These are phyloP conservation scores for Colletotrichum filicis DNA, from an alignment of 2,329 filamentous ascomycete species.

Conservation along the genomic window DNA sequence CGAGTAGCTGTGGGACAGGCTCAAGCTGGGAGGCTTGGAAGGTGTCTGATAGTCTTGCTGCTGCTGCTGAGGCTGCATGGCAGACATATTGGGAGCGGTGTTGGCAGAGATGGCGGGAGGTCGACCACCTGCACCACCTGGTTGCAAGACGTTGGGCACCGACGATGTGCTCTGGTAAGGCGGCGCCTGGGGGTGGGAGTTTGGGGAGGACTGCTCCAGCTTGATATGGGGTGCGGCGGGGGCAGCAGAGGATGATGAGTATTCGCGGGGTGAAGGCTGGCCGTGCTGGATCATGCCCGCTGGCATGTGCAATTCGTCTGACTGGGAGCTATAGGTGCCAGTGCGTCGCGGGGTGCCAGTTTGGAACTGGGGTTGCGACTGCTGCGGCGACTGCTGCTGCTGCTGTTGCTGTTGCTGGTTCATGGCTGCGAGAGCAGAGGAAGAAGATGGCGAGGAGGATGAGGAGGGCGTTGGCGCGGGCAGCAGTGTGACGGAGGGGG, in stretches of 20 bases:
- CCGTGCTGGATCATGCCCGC: slow-evolving; percentile 55
- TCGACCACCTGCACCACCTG: slow-evolving; percentile 51
- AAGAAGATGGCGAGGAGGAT: background rate
- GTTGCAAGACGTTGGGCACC: slow-evolving; percentile 70
- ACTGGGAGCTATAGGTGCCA: slow-evolving; percentile 52
- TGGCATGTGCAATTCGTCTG: slow-evolving; percentile 67
- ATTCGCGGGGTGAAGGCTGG: slow-evolving; percentile 61
- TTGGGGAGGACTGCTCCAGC: slow-evolving; percentile 55
- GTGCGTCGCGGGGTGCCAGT: slow-evolving; percentile 48
- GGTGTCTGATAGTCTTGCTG: slow-evolving; percentile 69
- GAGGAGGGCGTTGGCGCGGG: slow-evolving; percentile 6
- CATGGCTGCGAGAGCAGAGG: slow-evolving; percentile 26
- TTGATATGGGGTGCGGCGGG: slow-evolving; percentile 60
- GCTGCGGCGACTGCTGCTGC: slow-evolving; percentile 37
- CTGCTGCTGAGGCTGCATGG: slow-evolving; percentile 55
- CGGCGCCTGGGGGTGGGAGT: slow-evolving; percentile 41
- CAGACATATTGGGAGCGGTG: slow-evolving; percentile 57
- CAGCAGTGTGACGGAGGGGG: slow-evolving; percentile 26
- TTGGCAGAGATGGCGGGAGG: slow-evolving; percentile 53
- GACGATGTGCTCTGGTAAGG: slow-evolving; percentile 53
- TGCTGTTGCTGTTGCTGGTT: slow-evolving; percentile 43
- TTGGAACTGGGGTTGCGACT: slow-evolving; percentile 49
- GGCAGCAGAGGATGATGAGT: slow-evolving; percentile 44
- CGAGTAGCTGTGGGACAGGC: slow-evolving; percentile 79
- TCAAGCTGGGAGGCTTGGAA: slow-evolving; percentile 73